Conservation (phyloP, 2,329 filamentous ascomycete species). For the Aspergillus hortae region DNA sequence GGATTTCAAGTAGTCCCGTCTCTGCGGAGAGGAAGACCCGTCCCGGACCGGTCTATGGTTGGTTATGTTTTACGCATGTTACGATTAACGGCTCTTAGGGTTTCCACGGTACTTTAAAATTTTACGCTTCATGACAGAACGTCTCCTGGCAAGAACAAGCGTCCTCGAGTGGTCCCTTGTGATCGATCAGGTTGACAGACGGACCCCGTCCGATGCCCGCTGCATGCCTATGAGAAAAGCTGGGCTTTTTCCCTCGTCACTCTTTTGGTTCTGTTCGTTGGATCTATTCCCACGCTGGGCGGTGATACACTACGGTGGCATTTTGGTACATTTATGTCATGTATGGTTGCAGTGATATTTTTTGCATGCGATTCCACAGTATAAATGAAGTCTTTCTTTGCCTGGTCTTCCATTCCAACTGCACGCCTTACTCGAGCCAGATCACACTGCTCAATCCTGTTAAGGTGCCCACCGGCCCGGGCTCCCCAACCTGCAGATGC, state of each 20-base stretch:
- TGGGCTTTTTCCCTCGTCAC: constrained; percentile 20
- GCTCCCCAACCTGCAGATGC: constrained; percentile 26
- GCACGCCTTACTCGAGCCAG: constrained; percentile 27
- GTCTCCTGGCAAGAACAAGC: constrained; percentile 8
- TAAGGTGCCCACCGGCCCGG: constrained; percentile 21
- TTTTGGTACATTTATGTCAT: constrained; percentile 10
- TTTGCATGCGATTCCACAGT: not conserved
- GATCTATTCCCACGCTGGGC: constrained; percentile 11
- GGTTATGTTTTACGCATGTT: constrained; percentile 26
- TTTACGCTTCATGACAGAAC: constrained; percentile 21
- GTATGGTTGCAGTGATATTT: not conserved
- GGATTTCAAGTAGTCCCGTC: constrained; percentile 39
- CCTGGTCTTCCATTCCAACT: not conserved
- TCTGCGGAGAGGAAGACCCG: not conserved
- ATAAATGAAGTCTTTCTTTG: not conserved
- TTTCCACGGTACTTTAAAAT: constrained; percentile 15
- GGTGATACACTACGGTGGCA: constrained; percentile 20
- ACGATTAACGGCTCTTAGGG: constrained; percentile 25
- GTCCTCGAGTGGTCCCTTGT: not conserved
- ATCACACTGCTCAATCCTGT: constrained; percentile 35
- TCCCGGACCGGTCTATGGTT: not conserved
- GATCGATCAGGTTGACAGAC: not conserved
- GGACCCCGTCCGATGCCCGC: constrained; percentile 2
- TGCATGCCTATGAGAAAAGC: constrained; percentile 19
- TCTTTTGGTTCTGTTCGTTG: constrained; percentile 7